These are phyloP conservation scores for Stipa capillata DNA, from an alignment of 176 grass and related monocot genomes.

Conservation along the genomic window DNA sequence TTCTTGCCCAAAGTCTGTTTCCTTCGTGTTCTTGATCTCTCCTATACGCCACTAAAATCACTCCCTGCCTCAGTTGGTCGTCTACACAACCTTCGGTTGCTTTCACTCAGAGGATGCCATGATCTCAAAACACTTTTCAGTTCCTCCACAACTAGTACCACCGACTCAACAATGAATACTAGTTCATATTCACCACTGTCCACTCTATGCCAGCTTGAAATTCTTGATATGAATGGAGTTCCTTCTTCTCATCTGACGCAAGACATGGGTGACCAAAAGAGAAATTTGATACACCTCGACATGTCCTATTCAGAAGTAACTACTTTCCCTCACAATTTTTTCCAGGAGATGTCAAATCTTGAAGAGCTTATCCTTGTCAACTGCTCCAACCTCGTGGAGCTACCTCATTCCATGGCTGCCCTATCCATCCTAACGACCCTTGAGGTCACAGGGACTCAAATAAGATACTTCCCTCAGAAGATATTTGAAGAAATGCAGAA, in stretches of 20 bases:
- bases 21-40: conserved; percentile 15
- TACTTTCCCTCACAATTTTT: neutral
- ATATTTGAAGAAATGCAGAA: neutral
- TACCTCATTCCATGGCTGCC: neutral
- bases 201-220: neutral
- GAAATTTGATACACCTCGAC: neutral
- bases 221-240: conserved; percentile 7
- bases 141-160: neutral
- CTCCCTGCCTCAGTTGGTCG: neutral
- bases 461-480: neutral
- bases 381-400: neutral
- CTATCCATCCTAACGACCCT: neutral
- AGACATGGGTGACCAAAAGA: neutral
- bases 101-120: conserved; percentile 1
- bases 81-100: neutral
- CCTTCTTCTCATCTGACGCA: neutral
- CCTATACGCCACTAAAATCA: neutral
- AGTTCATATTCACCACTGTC: neutral
- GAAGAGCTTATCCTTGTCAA: neutral
- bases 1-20: neutral
- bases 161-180: neutral
- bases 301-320: neutral
- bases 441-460: neutral
- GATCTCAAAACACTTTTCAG: neutral
- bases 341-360: neutral